Conservation (phyloP, 495 filamentous ascomycete genomes). For the Trichocladium antarcticum region DNA sequence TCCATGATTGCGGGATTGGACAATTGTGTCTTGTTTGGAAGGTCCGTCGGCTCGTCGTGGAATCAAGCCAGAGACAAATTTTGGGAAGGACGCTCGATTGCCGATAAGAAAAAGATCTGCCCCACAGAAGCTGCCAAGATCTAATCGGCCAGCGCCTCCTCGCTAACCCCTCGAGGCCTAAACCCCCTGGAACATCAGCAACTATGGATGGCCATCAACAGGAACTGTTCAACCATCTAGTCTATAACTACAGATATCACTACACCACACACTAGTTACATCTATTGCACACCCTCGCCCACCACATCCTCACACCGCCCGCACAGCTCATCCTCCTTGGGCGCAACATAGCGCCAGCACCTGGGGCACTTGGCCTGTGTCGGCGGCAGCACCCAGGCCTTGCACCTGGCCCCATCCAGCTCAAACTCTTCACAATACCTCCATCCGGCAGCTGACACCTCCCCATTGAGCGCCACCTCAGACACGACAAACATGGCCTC, state of each 20-base stretch:
- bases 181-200: too few relatives aligned
- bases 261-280: background rate
- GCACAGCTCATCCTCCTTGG: constrained; percentile 53
- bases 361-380: constrained; percentile 61
- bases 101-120: constrained; percentile 13
- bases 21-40: background rate
- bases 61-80: constrained; percentile 1
- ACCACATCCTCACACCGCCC: constrained; percentile 62
- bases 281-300: constrained; percentile 10
- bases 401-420: constrained; percentile 35
- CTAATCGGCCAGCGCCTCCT: constrained; percentile 7
- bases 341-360: constrained; percentile 73
- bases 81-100: background rate
- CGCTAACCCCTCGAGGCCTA: too few relatives aligned
- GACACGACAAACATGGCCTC: constrained; percentile 70
- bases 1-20: constrained; percentile 38
- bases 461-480: constrained; percentile 41
- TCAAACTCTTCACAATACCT: constrained; percentile 46
- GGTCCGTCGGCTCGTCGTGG: background rate
- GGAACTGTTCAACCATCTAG: background rate
- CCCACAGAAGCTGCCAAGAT: constrained; percentile 7
- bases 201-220: too few relatives aligned
- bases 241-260: background rate
- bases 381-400: constrained; percentile 56
- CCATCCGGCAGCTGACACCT: constrained; percentile 38